Evolutionary conservation across 1,284 basidiomycete genomes (phyloP).

Genomic region (Leccinum solheimii): DNA sequence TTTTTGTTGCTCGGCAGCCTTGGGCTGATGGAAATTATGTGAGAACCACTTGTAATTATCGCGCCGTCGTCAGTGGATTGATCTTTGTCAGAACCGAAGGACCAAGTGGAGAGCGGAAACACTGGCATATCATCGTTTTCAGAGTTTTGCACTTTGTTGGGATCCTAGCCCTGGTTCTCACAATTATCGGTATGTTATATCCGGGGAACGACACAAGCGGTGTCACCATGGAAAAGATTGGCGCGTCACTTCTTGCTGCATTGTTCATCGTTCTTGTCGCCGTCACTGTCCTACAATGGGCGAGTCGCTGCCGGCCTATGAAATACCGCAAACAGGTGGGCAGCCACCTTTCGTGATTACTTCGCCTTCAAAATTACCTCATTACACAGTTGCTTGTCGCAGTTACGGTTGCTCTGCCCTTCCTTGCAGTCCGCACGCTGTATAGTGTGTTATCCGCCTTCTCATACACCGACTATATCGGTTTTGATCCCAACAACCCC

Average conservation of each 20-base stretch:
- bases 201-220: not conserved
- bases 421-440: conserved; percentile 54
- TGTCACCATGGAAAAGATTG: conserved; percentile 45
- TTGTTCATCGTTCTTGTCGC: conserved; percentile 46
- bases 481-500: conserved; percentile 14
- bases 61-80: not conserved
- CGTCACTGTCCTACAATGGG: conserved; percentile 49
- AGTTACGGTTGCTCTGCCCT: conserved; percentile 53
- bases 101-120: conserved; percentile 13
- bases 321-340: conserved; percentile 49
- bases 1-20: conserved; percentile 55
- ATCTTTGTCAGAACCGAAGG: conserved; percentile 25
- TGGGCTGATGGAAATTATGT: conserved; percentile 63
- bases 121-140: conserved; percentile 35
- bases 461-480: conserved; percentile 45
- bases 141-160: conserved; percentile 43
- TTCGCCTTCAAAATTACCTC: conserved; percentile 7
- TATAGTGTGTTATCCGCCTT: conserved; percentile 51
- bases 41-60: conserved; percentile 30
- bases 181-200: conserved; percentile 45
- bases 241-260: conserved; percentile 49
- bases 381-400: conserved; percentile 38
- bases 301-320: conserved; percentile 46
- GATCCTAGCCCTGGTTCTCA: conserved; percentile 45
- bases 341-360: conserved; percentile 8